These are phyloP conservation scores for Cylindrotheca fusiformis DNA, from an alignment of 108 stramenopile species.

Conservation along the genomic window DNA sequence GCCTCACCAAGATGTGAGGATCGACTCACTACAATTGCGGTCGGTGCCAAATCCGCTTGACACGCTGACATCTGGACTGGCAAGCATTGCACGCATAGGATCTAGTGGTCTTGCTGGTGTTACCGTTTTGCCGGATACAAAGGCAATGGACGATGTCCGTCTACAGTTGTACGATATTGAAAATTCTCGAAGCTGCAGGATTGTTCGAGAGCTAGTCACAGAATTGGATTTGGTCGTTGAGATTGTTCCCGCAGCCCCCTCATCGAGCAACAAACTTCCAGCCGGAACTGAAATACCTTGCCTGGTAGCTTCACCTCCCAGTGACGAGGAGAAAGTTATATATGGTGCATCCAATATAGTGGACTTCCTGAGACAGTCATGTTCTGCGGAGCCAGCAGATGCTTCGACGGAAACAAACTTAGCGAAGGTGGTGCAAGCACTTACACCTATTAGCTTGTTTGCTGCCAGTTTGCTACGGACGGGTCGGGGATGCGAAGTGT, in stretches of 20 bases:
- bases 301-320: conserved; percentile 12
- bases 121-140: conserved; percentile 4
- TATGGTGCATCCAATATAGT: conserved; percentile 31
- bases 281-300: not conserved
- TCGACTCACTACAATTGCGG: too few relatives aligned
- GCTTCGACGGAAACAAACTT: conserved; percentile 2
- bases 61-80: conserved; percentile 70
- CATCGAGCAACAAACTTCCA: conserved; percentile 4
- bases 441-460: conserved; percentile 9
- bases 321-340: conserved; percentile 37
- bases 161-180: conserved; percentile 58
- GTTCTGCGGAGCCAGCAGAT: not conserved
- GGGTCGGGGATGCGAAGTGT: conserved; percentile 26
- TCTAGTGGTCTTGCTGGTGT: conserved; percentile 5
- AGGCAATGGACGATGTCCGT: conserved; percentile 10
- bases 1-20: too few relatives aligned
- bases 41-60: conserved; percentile 60
- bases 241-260: conserved; percentile 41
- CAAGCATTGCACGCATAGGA: conserved; percentile 50
- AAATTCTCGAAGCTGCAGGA: conserved; percentile 49
- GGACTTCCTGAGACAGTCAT: conserved; percentile 44
- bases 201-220: conserved; percentile 76
- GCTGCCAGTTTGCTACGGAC: conserved; percentile 19
- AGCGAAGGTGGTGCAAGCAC: conserved; percentile 11
- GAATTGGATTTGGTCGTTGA: conserved; percentile 82